phyloP scores from a whole-genome alignment of 1,284 basidiomycete species.

The Austroboletus rostrupii region DNA sequence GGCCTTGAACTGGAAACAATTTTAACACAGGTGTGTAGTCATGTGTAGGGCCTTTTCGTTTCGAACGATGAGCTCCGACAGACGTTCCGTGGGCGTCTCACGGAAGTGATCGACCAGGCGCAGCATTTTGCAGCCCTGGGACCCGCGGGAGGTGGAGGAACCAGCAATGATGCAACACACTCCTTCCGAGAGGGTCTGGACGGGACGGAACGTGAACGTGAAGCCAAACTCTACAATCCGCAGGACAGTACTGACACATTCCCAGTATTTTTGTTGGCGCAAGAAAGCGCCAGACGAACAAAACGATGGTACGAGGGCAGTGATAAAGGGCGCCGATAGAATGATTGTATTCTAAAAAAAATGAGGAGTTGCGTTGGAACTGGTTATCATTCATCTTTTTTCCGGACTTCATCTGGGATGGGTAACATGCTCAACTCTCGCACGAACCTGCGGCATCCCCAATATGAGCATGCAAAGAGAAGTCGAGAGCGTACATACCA shows the following conservation, averaged over 20 bases:
- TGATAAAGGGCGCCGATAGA: slow-evolving; percentile 48
- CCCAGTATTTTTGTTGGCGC: slow-evolving; percentile 78
- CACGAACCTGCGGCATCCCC: slow-evolving; percentile 43
- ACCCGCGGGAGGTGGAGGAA: slow-evolving; percentile 49
- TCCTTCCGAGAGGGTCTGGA: slow-evolving; percentile 86
- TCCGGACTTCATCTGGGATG: slow-evolving; percentile 19
- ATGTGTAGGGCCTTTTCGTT: not conserved
- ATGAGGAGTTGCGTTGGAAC: not conserved
- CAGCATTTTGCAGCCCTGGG: slow-evolving; percentile 82
- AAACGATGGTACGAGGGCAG: slow-evolving; percentile 82
- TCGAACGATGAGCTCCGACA: slow-evolving; percentile 28
- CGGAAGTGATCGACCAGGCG: slow-evolving; percentile 84
- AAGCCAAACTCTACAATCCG: slow-evolving; percentile 26
- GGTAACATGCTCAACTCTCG: slow-evolving; percentile 43
- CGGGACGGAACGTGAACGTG: slow-evolving; percentile 81
- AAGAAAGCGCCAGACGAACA: slow-evolving; percentile 72
- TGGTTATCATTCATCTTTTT: slow-evolving; percentile 25
- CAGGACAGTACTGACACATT: slow-evolving; percentile 5
- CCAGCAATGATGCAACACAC: slow-evolving; percentile 59
- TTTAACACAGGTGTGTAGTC: slow-evolving; percentile 55
- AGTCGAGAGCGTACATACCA: slow-evolving; percentile 51
- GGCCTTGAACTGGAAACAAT: slow-evolving; percentile 65
- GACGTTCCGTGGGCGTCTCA: slow-evolving; percentile 78
- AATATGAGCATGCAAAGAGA: not conserved
- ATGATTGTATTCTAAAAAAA: not conserved